Evolutionary conservation across 768 basidiomycete species (phyloP), one percentile per base, ranked within the genome.

Genomic region (Amanita fuliginea): DNA sequence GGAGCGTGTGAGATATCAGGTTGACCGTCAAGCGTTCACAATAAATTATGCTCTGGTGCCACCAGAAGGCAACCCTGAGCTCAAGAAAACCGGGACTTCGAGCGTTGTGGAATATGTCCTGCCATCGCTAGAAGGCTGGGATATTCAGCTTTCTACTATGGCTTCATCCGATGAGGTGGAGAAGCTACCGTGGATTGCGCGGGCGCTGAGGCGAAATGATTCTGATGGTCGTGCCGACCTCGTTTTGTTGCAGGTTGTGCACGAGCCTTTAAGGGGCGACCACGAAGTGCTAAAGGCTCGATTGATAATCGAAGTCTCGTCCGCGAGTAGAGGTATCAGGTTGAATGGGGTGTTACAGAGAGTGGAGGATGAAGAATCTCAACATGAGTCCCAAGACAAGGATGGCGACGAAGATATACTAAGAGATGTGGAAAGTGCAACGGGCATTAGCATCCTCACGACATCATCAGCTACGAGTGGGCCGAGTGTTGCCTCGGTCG

Each of bases 1-100:
- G 43, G 86, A 90, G 52, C 81, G 80, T 35, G 71, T 87, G 43
- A 74, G 77, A 21, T 96, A 88, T 61, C 86, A 90, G 57, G 71
- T 84, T 34, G 86, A 88, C 56, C 72, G 94, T 45, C 86, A 91
- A 57, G 83, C 89, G 0, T 72, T 97, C 26, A 78, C 79, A 0
- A 66, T 94, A 24, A 86, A 91, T 51, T 96, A 95, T 64, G 71
- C 86, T 13, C 80, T 97, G 51, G 78, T 91, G 28, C 81, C 82
- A 1, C 82, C 84, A 34, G 83, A 80, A 28, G 78, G 81, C 48
- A 64, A 60, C 51, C 50, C 62, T 3, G 40, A 61, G n/a, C 58
- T 53, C 19, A 65, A 61, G 13, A 75, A 78, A 49, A 71, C 76
- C 49, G 74, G 87, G 37, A 68, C 90, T 14, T 81, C 80, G 16